Conservation (phyloP, 768 basidiomycete species). For the Royoungia palumana region DNA sequence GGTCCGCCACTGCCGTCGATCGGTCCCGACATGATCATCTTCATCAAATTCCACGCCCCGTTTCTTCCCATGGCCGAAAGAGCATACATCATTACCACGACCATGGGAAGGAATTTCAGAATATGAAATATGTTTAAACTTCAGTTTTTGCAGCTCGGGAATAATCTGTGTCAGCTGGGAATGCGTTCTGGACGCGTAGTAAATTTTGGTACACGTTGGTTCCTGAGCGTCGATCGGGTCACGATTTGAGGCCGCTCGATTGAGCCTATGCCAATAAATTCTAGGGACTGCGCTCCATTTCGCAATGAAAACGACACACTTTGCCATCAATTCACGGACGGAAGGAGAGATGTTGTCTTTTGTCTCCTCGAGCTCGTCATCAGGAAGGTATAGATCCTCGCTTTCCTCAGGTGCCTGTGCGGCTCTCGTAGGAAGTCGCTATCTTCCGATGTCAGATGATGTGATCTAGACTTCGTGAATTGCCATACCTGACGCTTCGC, state of each 20-base stretch:
- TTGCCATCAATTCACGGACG: conserved; percentile 75
- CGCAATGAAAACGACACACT: conserved; percentile 42
- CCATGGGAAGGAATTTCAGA: conserved; percentile 13
- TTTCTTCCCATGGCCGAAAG: conserved; percentile 13
- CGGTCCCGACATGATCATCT: conserved; percentile 23
- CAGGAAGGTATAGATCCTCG: conserved; percentile 75
- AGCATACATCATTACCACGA: background rate
- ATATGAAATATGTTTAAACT: conserved; percentile 38
- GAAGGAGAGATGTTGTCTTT: conserved; percentile 69
- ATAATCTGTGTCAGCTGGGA: conserved; percentile 91
- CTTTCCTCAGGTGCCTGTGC: conserved; percentile 35
- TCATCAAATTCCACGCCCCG: conserved; percentile 23
- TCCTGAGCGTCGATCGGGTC: conserved; percentile 34
- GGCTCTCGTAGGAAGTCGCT: conserved; percentile 22
- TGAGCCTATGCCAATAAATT: conserved; percentile 18
- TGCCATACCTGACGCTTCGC: conserved; percentile 56
- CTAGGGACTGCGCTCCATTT: background rate
- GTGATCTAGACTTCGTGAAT: background rate
- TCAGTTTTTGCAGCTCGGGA: conserved; percentile 77
- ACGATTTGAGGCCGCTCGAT: conserved; percentile 3
- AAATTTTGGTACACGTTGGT: conserved; percentile 76
- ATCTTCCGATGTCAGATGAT: conserved; percentile 4
- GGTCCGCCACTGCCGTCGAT: conserved; percentile 43
- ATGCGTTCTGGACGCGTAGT: conserved; percentile 93
- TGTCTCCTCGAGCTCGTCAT: conserved; percentile 36